These are phyloP conservation scores for Clavispora vitiphila DNA, from an alignment of 805 yeast genomes.

Conservation along the genomic window DNA sequence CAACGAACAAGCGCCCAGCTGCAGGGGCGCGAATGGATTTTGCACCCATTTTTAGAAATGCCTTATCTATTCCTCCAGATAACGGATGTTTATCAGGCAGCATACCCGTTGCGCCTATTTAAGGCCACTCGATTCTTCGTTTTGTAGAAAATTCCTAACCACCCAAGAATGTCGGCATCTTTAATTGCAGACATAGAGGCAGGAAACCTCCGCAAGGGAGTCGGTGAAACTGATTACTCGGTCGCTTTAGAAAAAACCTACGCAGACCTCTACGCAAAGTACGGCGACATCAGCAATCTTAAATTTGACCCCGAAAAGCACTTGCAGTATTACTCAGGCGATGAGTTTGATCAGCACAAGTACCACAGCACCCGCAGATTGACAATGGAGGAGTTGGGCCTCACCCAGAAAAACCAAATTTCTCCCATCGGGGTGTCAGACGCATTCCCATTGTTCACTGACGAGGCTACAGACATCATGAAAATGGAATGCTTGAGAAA, in stretches of 20 bases:
- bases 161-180: slow-evolving; percentile 27
- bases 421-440: slow-evolving; percentile 53
- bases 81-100: too few species aligned
- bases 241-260: slow-evolving; percentile 8
- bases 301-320: slow-evolving; percentile 36
- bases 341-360: slow-evolving; percentile 29
- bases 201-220: slow-evolving; percentile 33
- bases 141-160: too few species aligned
- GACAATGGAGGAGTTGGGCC: slow-evolving; percentile 48
- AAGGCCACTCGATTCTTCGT: too few species aligned
- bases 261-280: slow-evolving; percentile 4
- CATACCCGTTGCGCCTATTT: too few species aligned
- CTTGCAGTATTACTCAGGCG: slow-evolving; percentile 23
- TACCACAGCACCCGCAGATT: slow-evolving; percentile 31
- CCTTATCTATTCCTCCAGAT: neutral
- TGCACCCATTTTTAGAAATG: slow-evolving; percentile 13
- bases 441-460: slow-evolving; percentile 58
- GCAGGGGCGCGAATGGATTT: slow-evolving; percentile 4
- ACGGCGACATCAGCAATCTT: slow-evolving; percentile 6
- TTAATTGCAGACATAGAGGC: slow-evolving; percentile 26
- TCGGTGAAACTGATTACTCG: slow-evolving; percentile 28
- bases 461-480: slow-evolving; percentile 57
- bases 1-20: neutral
- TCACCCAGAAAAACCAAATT: slow-evolving; percentile 42
- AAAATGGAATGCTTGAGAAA: slow-evolving; percentile 48